Evolutionary conservation across 2,329 filamentous ascomycete species (phyloP).

Genomic region (Lasiodiplodia sp.): DNA sequence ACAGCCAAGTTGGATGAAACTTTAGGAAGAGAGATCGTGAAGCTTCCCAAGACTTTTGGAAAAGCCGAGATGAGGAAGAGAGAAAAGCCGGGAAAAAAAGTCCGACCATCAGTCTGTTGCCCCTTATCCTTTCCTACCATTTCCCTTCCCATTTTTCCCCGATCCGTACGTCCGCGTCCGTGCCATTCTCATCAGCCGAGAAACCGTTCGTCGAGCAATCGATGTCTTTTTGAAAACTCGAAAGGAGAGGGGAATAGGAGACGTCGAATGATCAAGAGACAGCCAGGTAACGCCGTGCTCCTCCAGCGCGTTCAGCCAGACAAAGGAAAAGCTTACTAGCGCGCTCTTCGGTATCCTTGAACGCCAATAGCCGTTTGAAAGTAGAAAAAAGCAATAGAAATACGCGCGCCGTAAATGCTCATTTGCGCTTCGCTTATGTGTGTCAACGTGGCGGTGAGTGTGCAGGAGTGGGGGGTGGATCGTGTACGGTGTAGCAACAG

Average conservation of each 20-base stretch:
- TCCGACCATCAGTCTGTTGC: slow-evolving; percentile 20
- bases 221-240: slow-evolving; percentile 4
- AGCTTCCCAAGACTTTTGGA: slow-evolving; percentile 2
- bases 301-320: slow-evolving; percentile 24
- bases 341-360: slow-evolving; percentile 18
- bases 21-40: slow-evolving; percentile 11
- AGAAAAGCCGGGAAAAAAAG: slow-evolving; percentile 7
- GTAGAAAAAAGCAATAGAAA: slow-evolving; percentile 2
- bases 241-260: slow-evolving; percentile 1
- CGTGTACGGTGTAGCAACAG: background rate
- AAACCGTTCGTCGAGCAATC: slow-evolving; percentile 8
- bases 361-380: slow-evolving; percentile 14
- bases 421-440: slow-evolving; percentile 7
- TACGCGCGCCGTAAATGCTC: slow-evolving; percentile 18
- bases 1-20: slow-evolving; percentile 6
- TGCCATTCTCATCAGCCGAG: slow-evolving; percentile 22
- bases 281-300: slow-evolving; percentile 17
- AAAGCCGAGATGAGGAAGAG: slow-evolving; percentile 17
- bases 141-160: background rate
- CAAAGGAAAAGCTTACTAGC: slow-evolving; percentile 31
- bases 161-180: slow-evolving; percentile 10
- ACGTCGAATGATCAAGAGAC: slow-evolving; percentile 5
- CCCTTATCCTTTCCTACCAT: slow-evolving; percentile 9
- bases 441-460: slow-evolving; percentile 22
- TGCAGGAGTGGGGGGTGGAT: slow-evolving; percentile 11